Percentiles rank a stretch among this genome's conserved stretches.
Conservation (phyloP, 345 rosid species). For the Populus simonii region DNA sequence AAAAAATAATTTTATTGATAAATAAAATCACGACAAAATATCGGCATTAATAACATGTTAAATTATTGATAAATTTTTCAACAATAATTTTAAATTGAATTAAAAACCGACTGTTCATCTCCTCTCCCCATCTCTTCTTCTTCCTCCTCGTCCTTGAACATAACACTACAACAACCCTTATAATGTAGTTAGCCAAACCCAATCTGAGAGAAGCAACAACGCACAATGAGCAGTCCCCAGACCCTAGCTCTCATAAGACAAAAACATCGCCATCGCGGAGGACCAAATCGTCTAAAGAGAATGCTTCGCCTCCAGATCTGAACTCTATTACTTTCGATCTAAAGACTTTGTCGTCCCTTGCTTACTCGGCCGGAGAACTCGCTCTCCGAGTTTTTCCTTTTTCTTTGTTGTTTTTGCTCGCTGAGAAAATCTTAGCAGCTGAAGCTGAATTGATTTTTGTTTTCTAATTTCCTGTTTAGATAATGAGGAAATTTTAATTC, state of each 20-base stretch:
- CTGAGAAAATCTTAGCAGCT: neutral
- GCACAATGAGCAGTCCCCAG: slow-evolving; percentile 22
- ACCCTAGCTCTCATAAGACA: slow-evolving; percentile 33
- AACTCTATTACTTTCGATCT: slow-evolving; percentile 38
- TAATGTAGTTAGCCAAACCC: slow-evolving; percentile 22
- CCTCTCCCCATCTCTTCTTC: no score
- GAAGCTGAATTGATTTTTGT: neutral
- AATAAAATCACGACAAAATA: no score
- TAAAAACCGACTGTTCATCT: no score
- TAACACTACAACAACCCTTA: no score
- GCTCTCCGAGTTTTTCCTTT: slow-evolving; percentile 26
- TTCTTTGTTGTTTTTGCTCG: neutral
- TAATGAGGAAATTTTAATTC: neutral
- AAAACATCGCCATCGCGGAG: slow-evolving; percentile 40
- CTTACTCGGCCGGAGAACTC: slow-evolving; percentile 66
- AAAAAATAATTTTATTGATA: no score
- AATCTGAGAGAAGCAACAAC: slow-evolving; percentile 40
- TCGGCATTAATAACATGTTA: no score
- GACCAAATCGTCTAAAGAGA: slow-evolving; percentile 59
- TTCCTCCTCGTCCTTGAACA: no score
- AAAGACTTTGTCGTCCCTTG: slow-evolving; percentile 37
- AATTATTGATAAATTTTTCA: no score
- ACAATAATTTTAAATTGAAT: no score
- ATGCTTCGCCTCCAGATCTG: slow-evolving; percentile 81
- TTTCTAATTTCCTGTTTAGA: neutral